Percentiles rank a stretch among this genome's conserved stretches.
phyloP scores from a whole-genome alignment of 2,329 filamentous ascomycete species.

The Byssothecium circinans region DNA sequence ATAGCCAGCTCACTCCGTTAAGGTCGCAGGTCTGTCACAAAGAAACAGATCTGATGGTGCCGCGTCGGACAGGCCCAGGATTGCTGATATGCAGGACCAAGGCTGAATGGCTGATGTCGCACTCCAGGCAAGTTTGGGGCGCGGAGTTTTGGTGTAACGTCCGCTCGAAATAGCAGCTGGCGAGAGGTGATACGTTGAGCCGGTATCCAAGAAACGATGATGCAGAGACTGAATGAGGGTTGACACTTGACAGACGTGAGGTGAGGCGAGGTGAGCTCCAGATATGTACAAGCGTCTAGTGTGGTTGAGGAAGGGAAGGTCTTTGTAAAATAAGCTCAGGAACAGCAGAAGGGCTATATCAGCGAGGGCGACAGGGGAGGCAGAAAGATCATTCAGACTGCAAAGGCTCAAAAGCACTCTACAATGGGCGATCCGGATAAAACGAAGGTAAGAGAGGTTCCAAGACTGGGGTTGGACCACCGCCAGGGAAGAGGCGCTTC shows the following conservation, averaged over 20 bases:
- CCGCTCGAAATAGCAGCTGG: slow-evolving; percentile 39
- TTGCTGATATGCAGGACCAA: slow-evolving; percentile 36
- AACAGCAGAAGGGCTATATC: slow-evolving; percentile 42
- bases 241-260: slow-evolving; percentile 22
- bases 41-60: slow-evolving; percentile 22
- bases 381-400: slow-evolving; percentile 43
- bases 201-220: slow-evolving; percentile 36
- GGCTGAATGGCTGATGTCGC: slow-evolving; percentile 41
- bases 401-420: slow-evolving; percentile 44
- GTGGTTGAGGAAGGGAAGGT: slow-evolving; percentile 29
- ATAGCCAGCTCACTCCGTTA: slow-evolving; percentile 25
- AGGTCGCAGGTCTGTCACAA: slow-evolving; percentile 30
- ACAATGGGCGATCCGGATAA: slow-evolving; percentile 45
- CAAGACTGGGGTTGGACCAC: slow-evolving; percentile 41
- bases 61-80: slow-evolving; percentile 28
- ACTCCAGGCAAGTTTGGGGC: slow-evolving; percentile 35
- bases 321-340: slow-evolving; percentile 39
- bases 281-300: slow-evolving; percentile 31
- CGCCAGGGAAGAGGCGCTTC: slow-evolving; percentile 37
- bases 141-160: slow-evolving; percentile 38
- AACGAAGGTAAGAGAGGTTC: slow-evolving; percentile 43
- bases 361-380: slow-evolving; percentile 40
- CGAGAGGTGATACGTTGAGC: slow-evolving; percentile 28
- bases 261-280: slow-evolving; percentile 32
- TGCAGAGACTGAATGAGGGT: slow-evolving; percentile 19